Evolutionary conservation across 2,329 filamentous ascomycete genomes (phyloP), one percentile per base, ranked within the genome.

Genomic region (Rhynchosporium graminicola): DNA sequence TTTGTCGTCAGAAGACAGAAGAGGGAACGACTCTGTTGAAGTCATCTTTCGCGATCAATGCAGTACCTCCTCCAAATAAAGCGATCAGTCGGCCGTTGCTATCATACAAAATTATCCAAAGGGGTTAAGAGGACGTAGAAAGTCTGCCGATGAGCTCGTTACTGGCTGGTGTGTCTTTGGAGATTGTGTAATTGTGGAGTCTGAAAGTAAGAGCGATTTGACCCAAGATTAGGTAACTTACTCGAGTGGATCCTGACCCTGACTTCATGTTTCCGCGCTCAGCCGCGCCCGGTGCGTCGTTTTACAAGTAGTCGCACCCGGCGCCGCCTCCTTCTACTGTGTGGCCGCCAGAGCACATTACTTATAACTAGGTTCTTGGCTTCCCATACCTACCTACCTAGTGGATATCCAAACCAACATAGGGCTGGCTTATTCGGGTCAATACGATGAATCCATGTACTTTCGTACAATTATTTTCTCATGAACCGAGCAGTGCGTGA

Each of bases 21-120:
- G 56, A 15, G 71, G 71, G 57, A 73, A 73, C 20, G 69, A 64
- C 61, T 73, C 71, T 31, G 68, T 71, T 46, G 60, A 59, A 20
- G 63, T 56, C 65, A 65, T 65, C 43, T 60, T 52, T 56, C 48
- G 31, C 26, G 5, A n/a, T 28, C 9, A 42, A 33, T 45, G 28
- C 9, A 28, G 12, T 51, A 28, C n/a, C 36, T 51, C 47, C 57
- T 42, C 47, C 46, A 42, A 36, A 38, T 51, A 59, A 52, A 59
- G 47, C 36, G 51, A 45, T 59, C 47, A 59, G 26, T 15, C 31
- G 26, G 38, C 38, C 43, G 5, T 31, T 31, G 15, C 28, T 51
- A 59, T 52, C 47, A 52, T 59, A 47, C 28, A 52, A 43, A 43
- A 29, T 28, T 59, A 52, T 52, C 33, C 47, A 45, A 59, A 28